Conservation (phyloP, 164 flowering plant species). For the Sedum album region DNA sequence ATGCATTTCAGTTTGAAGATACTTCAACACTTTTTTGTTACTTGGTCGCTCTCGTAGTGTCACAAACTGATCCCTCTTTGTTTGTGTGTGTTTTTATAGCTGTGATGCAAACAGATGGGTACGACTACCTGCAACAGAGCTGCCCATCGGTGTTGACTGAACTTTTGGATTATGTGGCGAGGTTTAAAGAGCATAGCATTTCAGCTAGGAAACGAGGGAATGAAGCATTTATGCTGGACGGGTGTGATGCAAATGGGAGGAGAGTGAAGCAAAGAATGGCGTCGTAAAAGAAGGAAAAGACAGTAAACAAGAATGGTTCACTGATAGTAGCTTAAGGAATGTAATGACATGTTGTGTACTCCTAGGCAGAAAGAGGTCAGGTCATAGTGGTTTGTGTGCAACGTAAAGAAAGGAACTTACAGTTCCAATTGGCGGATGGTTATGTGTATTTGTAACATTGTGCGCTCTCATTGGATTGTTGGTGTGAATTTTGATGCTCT, state of each 20-base stretch:
- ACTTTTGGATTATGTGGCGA: slow-evolving; percentile 64
- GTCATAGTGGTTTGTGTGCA: no score
- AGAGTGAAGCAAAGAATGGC: slow-evolving; percentile 73
- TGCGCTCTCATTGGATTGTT: no score
- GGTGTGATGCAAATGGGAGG: slow-evolving; percentile 67
- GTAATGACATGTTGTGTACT: not conserved
- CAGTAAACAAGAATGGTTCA: not conserved
- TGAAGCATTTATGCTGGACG: slow-evolving; percentile 44
- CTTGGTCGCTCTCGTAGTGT: not conserved
- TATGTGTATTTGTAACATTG: no score
- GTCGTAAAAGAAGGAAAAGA: slow-evolving; percentile 2
- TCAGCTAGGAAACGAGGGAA: slow-evolving; percentile 28
- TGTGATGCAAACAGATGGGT: slow-evolving; percentile 88
- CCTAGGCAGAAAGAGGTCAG: no score
- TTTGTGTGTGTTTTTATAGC: slow-evolving; percentile 24
- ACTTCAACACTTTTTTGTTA: not conserved
- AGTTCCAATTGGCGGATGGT: no score
- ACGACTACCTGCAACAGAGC: slow-evolving; percentile 58
- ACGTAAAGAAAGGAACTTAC: no score
- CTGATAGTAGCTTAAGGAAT: not conserved
- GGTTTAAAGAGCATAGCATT: slow-evolving; percentile 42
- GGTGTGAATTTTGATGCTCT: no score
- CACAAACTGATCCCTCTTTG: not conserved
- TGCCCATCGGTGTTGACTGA: slow-evolving; percentile 72
- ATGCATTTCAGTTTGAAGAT: slow-evolving; percentile 3